Conservation (phyloP, 2,329 filamentous ascomycete genomes). For the Chrysosporium queenslandicum region DNA sequence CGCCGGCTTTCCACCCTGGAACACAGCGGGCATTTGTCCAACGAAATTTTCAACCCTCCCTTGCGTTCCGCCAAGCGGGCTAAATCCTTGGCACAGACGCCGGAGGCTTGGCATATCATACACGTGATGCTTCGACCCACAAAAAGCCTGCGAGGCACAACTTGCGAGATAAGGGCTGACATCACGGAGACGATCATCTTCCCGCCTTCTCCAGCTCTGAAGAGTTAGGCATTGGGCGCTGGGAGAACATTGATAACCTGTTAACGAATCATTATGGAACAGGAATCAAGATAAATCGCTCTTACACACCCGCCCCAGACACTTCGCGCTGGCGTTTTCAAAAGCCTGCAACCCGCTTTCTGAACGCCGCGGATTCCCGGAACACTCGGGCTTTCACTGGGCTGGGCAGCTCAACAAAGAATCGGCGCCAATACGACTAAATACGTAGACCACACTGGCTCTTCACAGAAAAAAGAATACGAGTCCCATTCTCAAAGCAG, state of each 20-base stretch:
- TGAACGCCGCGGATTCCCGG: not conserved
- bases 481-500: not conserved
- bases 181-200: not conserved
- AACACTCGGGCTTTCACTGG: not conserved
- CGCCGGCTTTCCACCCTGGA: not conserved
- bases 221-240: not conserved
- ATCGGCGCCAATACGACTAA: not conserved
- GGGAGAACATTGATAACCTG: not conserved
- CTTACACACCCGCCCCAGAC: too few species aligned
- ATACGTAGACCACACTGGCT: not conserved
- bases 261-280: too few species aligned
- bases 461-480: not conserved
- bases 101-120: not conserved
- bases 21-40: not conserved
- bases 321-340: too few species aligned
- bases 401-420: not conserved
- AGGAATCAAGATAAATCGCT: too few species aligned
- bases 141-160: not conserved
- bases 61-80: conserved; percentile 1
- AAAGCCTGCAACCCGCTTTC: not conserved
- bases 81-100: not conserved
- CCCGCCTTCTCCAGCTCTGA: not conserved
- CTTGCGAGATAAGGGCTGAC: conserved; percentile 3
- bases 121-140: conserved; percentile 7
- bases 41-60: not conserved